Base-by-base conservation (phyloP, 495 filamentous ascomycete genomes). In the Aspergillus indologenus region DNA sequence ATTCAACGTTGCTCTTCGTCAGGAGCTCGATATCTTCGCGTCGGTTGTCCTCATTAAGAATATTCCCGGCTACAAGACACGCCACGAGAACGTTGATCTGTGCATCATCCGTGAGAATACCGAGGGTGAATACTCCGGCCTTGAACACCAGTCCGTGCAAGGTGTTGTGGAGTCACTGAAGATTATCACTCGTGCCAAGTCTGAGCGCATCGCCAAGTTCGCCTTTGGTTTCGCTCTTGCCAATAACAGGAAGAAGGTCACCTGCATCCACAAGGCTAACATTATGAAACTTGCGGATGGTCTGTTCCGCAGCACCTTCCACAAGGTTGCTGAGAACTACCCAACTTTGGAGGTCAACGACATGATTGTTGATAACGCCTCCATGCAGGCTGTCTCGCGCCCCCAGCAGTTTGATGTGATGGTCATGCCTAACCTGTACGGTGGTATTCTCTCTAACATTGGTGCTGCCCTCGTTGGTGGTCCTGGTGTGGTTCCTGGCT, bases 101-200 rank as follows among this genome's bases (percentile, higher is more conserved):
- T 96, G 91, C 85, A 96, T 98, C 74, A 96, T 98, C 75, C 94
- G 94, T 76, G 94, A 98, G 82, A 98, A 98, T 81, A 98, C 94
- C 71, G 94, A 98, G 81, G 94, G 94, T 68, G 94, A 98, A 83
- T 98, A 98, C 81, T 96, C 90, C 45, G 94, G 94, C 47, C 84
- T 98, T 53, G 94, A 98, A 82, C 94, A 98, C 80, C 95, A 98
- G 82, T 96, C 91, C 57, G 94, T 98, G 21, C 83, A 86, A 53
- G 94, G 94, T 61, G 94, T 98, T 67, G 95, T 98, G 64, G 95
- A 98, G 81, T 98, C 94, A 12, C 88, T 98, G 71, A 98, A 98
- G 85, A 96, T 98, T 75, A 96, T 98, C 77, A 98, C 94, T 59
- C 91, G 91, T 66, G 92, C 90, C 70, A 98, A 98, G 81, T 96